Base-by-base conservation (phyloP, 2,329 filamentous ascomycete genomes). In the Talaromyces sp. region DNA sequence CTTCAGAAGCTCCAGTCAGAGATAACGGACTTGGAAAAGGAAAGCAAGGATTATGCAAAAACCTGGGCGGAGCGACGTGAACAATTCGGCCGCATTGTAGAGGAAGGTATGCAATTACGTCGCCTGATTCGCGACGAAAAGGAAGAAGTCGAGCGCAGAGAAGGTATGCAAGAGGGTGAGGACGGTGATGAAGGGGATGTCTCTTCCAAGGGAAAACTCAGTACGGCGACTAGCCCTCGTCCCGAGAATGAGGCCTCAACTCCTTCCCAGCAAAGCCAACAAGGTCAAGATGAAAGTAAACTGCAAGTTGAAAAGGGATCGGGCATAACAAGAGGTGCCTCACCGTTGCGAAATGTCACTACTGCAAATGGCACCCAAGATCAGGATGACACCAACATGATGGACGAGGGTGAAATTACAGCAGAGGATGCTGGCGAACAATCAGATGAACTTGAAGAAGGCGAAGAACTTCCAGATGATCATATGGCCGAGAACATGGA, bases 41-140 rank as follows among this genome's bases (percentile, higher is more conserved):
- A 97, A 77, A 91, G 90, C 66, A 83, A 84, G 66, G 86, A 89
- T 33, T 95, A 95, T 70, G 88, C 85, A 44, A 83, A 81, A 59
- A 94, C 90, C 0, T 97, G 92, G 92, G 80, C 83, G 37, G 91
- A 96, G 73, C 82, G 93, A 35, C 80, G 88, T 57, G 89, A 91
- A 63, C 91, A 96, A 73, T 96, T 97, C 72, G 89, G 87, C 52
- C 83, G 85, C 51, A 92, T 97, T 65, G 89, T 96, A 69, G 89
- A 92, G 54, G 93, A 97, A 76, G 91, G 91, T n/a, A 89, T 89
- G 83, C 82, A 90, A 58, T 81, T 97, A 70, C 80, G 92, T 52
- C 82, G 90, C 44, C 81, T 95, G 70, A 96, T 97, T 66, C 86
- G 91, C 55, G 92, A 96, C 66, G 93, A 97, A 79, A 96, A 96